phyloP scores from a whole-genome alignment of 192 early-diverging fungal genomes.

The Phycomyces nitens region DNA sequence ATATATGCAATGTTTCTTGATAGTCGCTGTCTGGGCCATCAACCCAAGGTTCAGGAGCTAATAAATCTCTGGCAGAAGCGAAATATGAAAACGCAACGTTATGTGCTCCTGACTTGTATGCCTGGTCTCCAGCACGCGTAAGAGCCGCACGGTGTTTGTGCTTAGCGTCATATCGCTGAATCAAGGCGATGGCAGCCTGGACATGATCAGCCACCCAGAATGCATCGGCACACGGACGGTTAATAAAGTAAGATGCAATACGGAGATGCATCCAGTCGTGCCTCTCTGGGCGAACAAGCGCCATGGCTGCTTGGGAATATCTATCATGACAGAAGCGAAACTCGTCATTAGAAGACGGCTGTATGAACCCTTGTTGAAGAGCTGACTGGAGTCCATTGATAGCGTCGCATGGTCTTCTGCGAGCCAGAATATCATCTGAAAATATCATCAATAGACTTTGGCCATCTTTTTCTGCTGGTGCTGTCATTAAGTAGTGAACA shows the following conservation, averaged over 20 bases:
- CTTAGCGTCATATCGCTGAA: slow-evolving; percentile 20
- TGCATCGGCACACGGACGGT: slow-evolving; percentile 11
- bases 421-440: neutral
- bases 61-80: slow-evolving; percentile 11
- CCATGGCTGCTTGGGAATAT: slow-evolving; percentile 33
- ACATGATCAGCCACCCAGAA: slow-evolving; percentile 37
- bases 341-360: slow-evolving; percentile 22
- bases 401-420: slow-evolving; percentile 4
- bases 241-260: slow-evolving; percentile 26
- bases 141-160: slow-evolving; percentile 17
- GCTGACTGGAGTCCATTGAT: slow-evolving; percentile 27
- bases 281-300: neutral
- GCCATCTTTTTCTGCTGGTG: slow-evolving; percentile 2
- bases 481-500: slow-evolving; percentile 22
- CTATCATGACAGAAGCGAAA: slow-evolving; percentile 30
- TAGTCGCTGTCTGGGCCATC: slow-evolving; percentile 26
- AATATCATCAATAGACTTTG: neutral
- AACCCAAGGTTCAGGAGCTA: slow-evolving; percentile 18
- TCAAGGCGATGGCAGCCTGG: slow-evolving; percentile 17
- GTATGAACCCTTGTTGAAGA: slow-evolving; percentile 30
- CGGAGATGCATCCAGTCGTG: slow-evolving; percentile 20
- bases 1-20: slow-evolving; percentile 29
- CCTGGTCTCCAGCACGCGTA: slow-evolving; percentile 21
- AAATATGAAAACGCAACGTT: slow-evolving; percentile 27
- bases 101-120: slow-evolving; percentile 28